A percentile compares a stretch with the other conserved stretches of the same genome.
Evolutionary conservation across 139 green algal species (phyloP).

Genomic region (Chloropicon primus): DNA sequence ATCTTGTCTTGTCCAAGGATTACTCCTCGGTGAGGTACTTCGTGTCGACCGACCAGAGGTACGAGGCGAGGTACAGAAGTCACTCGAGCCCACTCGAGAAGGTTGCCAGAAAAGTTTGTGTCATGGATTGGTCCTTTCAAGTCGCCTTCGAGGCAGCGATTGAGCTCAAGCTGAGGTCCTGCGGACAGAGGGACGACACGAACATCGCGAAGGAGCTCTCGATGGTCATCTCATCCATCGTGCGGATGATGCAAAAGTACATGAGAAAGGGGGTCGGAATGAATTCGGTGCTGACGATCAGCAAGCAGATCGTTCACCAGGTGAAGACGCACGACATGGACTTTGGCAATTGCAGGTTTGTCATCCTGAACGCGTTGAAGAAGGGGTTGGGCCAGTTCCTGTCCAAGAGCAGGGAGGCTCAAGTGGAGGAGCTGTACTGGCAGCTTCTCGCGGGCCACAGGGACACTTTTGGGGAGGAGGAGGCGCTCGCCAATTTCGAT

Average conservation of each 20-base stretch:
- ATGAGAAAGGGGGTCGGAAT: not conserved
- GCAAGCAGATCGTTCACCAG: not conserved
- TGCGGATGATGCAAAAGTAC: not conserved
- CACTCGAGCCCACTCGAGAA: not conserved
- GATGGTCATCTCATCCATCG: not conserved
- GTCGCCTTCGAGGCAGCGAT: not conserved
- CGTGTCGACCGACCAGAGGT: not conserved
- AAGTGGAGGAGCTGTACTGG: not conserved
- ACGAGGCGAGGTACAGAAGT: not conserved
- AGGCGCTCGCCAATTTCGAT: not conserved
- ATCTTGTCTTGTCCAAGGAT: not conserved
- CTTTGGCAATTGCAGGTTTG: not conserved
- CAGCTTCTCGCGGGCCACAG: not conserved
- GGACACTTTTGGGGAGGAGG: not conserved
- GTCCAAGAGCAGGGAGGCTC: not conserved
- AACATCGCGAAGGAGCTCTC: not conserved
- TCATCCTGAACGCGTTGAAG: not conserved
- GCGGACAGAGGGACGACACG: not conserved
- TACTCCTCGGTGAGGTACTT: not conserved
- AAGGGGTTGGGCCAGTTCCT: not conserved
- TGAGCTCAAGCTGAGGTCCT: not conserved
- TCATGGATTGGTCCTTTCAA: not conserved
- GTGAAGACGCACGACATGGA: not conserved
- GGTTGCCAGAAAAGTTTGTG: not conserved
- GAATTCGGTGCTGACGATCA: not conserved